Base-by-base conservation (phyloP, 2,329 filamentous ascomycete genomes). In the Cyphellophora attinorum region DNA sequence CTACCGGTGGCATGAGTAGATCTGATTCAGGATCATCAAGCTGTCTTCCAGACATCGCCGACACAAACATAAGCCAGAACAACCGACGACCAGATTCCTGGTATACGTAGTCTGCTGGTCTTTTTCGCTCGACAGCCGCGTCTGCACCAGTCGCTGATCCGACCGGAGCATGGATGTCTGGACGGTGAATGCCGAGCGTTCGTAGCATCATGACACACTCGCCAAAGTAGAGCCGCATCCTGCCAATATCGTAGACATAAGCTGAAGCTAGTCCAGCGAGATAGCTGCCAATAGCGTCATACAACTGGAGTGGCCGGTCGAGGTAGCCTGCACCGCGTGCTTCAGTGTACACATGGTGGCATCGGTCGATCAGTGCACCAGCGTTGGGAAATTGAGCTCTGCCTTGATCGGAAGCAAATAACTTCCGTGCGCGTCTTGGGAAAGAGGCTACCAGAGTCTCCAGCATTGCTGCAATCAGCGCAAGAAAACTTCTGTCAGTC, bases 41-140 rank as follows among this genome's bases (percentile, higher is more conserved):
- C 52, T 93, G 85, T 36, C 81, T 74, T 55, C 93, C 75, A 0
- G 84, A 83, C 41, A 80, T 82, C 40, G 84, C 73, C 19, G 79
- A 79, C 4, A 86, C 74, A 42, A 91, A 76, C 46, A 86, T 70
- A 14, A 83, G 79, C 79, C 86, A 94, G 55, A 93, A 94, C 27
- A 93, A 59, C 23, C 74, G 65, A 27, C 68, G 64, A 4, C 68
- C 69, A 40, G 76, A 50, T 39, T 66, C 61, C 39, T 61, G 60
- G n/a, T 59, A 53, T 13, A 65, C 54, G 11, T 61, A 35, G 36
- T 61, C 57, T 12, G 48, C 45, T 18, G 44, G 36, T 6, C 41
- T 27, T 16, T 29, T 34, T n/a, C 37, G 35, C 23, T 34, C 42
- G 3, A 51, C 50, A 11, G 49, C 42, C 5, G 40, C 33, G n/a